A percentile compares a stretch with the other conserved stretches of the same genome.
Evolutionary conservation across 179 eudicot species (phyloP).

Genomic region (Spinacia oleracea): DNA sequence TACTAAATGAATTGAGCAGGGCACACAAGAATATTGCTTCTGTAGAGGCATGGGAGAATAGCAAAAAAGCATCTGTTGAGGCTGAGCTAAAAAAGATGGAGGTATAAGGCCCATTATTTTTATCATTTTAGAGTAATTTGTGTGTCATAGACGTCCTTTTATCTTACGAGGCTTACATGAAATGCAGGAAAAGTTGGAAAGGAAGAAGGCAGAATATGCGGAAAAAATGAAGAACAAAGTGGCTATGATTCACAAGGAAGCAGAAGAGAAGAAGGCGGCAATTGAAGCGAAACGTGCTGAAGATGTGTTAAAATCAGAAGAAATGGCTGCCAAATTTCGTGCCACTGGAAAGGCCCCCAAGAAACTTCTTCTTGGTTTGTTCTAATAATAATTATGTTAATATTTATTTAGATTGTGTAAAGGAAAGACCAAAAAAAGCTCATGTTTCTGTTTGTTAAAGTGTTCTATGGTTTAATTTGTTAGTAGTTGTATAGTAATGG

Average conservation of each 20-base stretch:
- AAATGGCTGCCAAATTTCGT: constrained; percentile 72
- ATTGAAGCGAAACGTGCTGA: constrained; percentile 72
- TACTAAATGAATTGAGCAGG: constrained; percentile 49
- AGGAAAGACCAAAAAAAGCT: constrained; percentile 4
- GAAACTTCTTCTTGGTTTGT: constrained; percentile 63
- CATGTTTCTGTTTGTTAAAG: constrained; percentile 26
- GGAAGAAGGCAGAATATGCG: constrained; percentile 66
- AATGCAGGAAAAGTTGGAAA: constrained; percentile 76
- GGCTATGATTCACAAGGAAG: constrained; percentile 65
- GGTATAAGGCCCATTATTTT: constrained; percentile 40
- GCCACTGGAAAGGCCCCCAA: constrained; percentile 78
- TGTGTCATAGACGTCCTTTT: not conserved
- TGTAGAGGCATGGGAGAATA: constrained; percentile 85
- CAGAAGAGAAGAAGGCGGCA: constrained; percentile 75
- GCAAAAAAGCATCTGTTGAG: constrained; percentile 74
- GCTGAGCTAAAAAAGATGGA: constrained; percentile 74
- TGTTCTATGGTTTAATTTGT: constrained; percentile 19
- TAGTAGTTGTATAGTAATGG: constrained; percentile 23
- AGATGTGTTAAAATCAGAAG: constrained; percentile 72
- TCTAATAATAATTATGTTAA: constrained; percentile 33
- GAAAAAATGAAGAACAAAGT: constrained; percentile 77
- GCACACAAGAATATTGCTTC: constrained; percentile 73
- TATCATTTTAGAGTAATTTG: not conserved
- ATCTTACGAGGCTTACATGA: not conserved
- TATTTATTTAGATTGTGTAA: constrained; percentile 18